Evolutionary conservation across 345 rosid genomes (phyloP).

Genomic region (Citrus mangshanensis): DNA sequence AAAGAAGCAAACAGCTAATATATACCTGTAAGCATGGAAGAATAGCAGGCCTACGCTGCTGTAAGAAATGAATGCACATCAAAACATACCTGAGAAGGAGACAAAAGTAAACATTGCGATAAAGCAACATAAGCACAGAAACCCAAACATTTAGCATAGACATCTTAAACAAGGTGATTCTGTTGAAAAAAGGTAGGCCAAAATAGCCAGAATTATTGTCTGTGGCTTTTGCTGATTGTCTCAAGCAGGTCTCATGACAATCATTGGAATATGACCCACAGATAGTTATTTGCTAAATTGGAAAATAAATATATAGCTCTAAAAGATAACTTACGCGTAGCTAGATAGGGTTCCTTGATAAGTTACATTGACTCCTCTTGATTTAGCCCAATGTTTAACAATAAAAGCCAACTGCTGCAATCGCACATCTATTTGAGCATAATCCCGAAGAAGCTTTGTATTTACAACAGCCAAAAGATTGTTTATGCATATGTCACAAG

Average conservation of each 20-base stretch:
- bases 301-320: slow-evolving; percentile 2
- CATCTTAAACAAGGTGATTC: not conserved
- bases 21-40: slow-evolving; percentile 96
- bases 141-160: not conserved
- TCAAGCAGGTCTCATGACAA: not conserved
- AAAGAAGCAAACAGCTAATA: slow-evolving; percentile 5
- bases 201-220: slow-evolving; percentile 1
- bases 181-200: not conserved
- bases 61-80: slow-evolving; percentile 97
- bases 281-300: slow-evolving; percentile 3
- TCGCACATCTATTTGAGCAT: slow-evolving; percentile 76
- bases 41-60: slow-evolving; percentile 82
- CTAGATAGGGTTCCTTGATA: slow-evolving; percentile 97
- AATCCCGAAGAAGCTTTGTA: slow-evolving; percentile 90
- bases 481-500: slow-evolving; percentile 96
- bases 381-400: slow-evolving; percentile 98
- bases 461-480: slow-evolving; percentile 93
- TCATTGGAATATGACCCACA: not conserved
- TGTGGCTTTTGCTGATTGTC: not conserved
- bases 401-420: slow-evolving; percentile 80
- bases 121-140: not conserved
- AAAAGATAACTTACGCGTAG: slow-evolving; percentile 78
- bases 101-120: not conserved
- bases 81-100: slow-evolving; percentile 73
- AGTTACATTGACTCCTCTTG: slow-evolving; percentile 90